These are phyloP conservation scores for Mycena albidolilacea DNA, from an alignment of 768 basidiomycete genomes.

Conservation along the genomic window DNA sequence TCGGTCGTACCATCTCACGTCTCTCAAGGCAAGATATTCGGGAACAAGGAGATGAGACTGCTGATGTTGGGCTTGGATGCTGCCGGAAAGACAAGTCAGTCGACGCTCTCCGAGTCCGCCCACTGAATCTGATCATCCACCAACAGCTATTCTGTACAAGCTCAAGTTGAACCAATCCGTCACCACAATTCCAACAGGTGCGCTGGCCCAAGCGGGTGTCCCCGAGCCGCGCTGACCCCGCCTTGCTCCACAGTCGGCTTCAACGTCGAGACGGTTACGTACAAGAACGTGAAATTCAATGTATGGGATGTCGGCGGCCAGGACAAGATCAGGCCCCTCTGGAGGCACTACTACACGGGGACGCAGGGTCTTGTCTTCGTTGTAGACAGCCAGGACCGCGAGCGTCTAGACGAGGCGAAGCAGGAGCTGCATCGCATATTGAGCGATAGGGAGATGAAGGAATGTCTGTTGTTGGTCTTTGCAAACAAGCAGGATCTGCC, in stretches of 20 bases:
- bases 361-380: slow-evolving; percentile 99
- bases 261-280: slow-evolving; percentile 99
- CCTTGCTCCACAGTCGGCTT: slow-evolving; percentile 80
- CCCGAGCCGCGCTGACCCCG: slow-evolving; percentile 11
- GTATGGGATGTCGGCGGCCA: slow-evolving; percentile 99
- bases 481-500: slow-evolving; percentile 99
- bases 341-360: slow-evolving; percentile 99
- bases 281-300: slow-evolving; percentile 98
- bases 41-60: slow-evolving; percentile 99
- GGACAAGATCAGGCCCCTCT: slow-evolving; percentile 98
- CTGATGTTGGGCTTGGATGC: slow-evolving; percentile 98
- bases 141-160: slow-evolving; percentile 95
- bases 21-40: slow-evolving; percentile 87
- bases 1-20: slow-evolving; percentile 31
- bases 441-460: slow-evolving; percentile 98
- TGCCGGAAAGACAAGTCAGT: slow-evolving; percentile 97
- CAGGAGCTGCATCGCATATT: slow-evolving; percentile 96
- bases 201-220: slow-evolving; percentile 42
- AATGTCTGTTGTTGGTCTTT: slow-evolving; percentile 96
- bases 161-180: slow-evolving; percentile 99
- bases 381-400: slow-evolving; percentile 96
- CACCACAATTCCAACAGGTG: slow-evolving; percentile 97
- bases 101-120: slow-evolving; percentile 16
- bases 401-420: slow-evolving; percentile 96
- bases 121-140: slow-evolving; percentile 26